Evolutionary conservation across 306 rosid species (phyloP).

Genomic region (Pterocarpus santalinus): DNA sequence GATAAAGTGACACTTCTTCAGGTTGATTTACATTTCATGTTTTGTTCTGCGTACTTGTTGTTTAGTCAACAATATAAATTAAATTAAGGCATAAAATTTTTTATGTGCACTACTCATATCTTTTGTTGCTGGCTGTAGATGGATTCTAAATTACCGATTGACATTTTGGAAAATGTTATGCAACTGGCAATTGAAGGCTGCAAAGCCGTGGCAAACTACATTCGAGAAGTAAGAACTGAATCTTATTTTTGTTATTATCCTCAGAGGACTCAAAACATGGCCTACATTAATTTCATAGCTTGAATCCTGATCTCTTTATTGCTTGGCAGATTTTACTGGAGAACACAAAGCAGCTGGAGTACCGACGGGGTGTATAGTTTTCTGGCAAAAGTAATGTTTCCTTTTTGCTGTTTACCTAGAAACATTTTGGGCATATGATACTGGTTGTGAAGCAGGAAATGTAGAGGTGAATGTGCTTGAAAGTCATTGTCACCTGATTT

Average conservation of each 20-base stretch:
- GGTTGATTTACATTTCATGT: constrained; percentile 52
- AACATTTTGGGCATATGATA: background rate
- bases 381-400: constrained; percentile 25
- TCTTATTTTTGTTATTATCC: constrained; percentile 4
- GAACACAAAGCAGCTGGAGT: constrained; percentile 81
- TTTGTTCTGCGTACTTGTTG: constrained; percentile 29
- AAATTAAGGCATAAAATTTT: background rate
- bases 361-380: constrained; percentile 64
- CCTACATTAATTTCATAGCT: constrained; percentile 36
- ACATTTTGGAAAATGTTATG: constrained; percentile 82
- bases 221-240: constrained; percentile 67
- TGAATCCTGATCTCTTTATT: background rate
- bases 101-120: background rate
- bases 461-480: background rate
- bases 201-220: constrained; percentile 86
- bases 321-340: constrained; percentile 71
- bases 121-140: constrained; percentile 57
- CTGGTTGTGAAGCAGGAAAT: background rate
- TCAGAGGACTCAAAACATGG: background rate
- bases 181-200: constrained; percentile 92
- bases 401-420: background rate
- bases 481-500: background rate
- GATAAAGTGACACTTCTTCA: constrained; percentile 91
- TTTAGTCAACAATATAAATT: constrained; percentile 8
- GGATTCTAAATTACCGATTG: constrained; percentile 90